Base-by-base conservation (phyloP, 1,139 yeast genomes). In the Hansenula sp. region DNA sequence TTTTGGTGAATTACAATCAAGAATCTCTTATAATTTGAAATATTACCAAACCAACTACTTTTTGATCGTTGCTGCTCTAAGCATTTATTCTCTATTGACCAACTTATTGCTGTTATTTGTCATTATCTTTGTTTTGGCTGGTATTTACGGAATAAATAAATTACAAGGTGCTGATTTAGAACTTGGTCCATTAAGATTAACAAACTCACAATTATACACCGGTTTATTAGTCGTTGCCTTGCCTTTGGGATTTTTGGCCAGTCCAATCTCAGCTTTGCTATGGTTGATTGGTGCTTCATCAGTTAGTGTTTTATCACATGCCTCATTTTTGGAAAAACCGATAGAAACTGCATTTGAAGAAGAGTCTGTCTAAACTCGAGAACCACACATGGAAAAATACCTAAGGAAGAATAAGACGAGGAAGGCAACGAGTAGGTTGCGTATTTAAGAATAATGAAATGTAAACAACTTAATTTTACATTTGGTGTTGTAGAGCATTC, bases 281-380 rank as follows among this genome's bases (percentile, higher is more conserved):
- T 94, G 99, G 99, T 78, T 94, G 57, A 81, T 94, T 62, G 99
- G 99, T 55, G 94, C 97, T 9, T 86, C 96, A 19, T 84, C 87
- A 36, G 95, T 90, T 43, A 70, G 85, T 41, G 93, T 94, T 41
- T 73, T 91, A 45, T 81, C 96, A 13, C 99, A 94, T 67, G 98
- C 99, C 44, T 70, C 94, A 13, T 77, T 94, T 54, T 81, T 94
- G 89, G 99, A 94, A 65, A 93, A 93, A 71, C 99, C 99, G 38
- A 90, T 94, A 57, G 99, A 93, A 71, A 86, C 96, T 39, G 97
- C 94, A 31, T 93, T 93, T 61, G 96, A 91, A 66, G 98, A 89
- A 64, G 90, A 87, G 62, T 63, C 71, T 41, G 84, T 79, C 42
- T 79, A 64, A 28, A n/a, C n/a, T n/a, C n/a, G n/a, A n/a, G n/a